A percentile compares a stretch with the other conserved stretches of the same genome.
Conservation (phyloP, 2,329 filamentous ascomycete species). For the Diaporthe sp. region DNA sequence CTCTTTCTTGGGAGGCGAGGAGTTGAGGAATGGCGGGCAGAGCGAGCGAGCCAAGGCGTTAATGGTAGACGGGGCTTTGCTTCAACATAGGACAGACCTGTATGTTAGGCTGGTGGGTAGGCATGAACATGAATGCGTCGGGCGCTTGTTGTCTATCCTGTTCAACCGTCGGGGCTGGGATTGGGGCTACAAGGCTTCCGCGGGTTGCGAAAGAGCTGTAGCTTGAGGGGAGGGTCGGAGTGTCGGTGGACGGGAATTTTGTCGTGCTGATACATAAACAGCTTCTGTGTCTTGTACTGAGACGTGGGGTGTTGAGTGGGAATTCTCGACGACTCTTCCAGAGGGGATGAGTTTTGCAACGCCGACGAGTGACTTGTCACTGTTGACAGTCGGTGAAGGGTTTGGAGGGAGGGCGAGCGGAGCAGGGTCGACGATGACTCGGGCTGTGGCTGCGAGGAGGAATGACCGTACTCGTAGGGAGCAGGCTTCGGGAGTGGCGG, state of each 20-base stretch:
- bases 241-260: slow-evolving; percentile 90
- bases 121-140: slow-evolving; percentile 72
- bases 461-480: slow-evolving; percentile 27
- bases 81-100: slow-evolving; percentile 67
- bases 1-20: slow-evolving; percentile 44
- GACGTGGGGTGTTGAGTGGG: slow-evolving; percentile 38
- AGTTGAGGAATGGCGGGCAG: slow-evolving; percentile 44
- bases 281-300: slow-evolving; percentile 54
- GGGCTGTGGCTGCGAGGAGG: slow-evolving; percentile 3
- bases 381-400: slow-evolving; percentile 1
- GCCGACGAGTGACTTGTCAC: slow-evolving; percentile 1
- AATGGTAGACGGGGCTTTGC: slow-evolving; percentile 64
- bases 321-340: slow-evolving; percentile 27
- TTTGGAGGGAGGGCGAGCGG: background rate
- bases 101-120: slow-evolving; percentile 62
- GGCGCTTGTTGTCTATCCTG: slow-evolving; percentile 43
- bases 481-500: slow-evolving; percentile 28
- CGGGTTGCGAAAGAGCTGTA: slow-evolving; percentile 96
- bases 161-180: slow-evolving; percentile 94
- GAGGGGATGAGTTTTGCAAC: slow-evolving; percentile 22
- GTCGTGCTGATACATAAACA: slow-evolving; percentile 99
- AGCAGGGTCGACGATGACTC: slow-evolving; percentile 23
- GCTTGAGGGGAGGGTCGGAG: slow-evolving; percentile 86
- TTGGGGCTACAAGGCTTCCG: slow-evolving; percentile 92
- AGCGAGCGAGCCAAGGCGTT: slow-evolving; percentile 58